Percentiles rank a stretch among this genome's conserved stretches.
Conservation (phyloP, 805 yeast genomes). For the Cyberlindnera euphorbiae region DNA sequence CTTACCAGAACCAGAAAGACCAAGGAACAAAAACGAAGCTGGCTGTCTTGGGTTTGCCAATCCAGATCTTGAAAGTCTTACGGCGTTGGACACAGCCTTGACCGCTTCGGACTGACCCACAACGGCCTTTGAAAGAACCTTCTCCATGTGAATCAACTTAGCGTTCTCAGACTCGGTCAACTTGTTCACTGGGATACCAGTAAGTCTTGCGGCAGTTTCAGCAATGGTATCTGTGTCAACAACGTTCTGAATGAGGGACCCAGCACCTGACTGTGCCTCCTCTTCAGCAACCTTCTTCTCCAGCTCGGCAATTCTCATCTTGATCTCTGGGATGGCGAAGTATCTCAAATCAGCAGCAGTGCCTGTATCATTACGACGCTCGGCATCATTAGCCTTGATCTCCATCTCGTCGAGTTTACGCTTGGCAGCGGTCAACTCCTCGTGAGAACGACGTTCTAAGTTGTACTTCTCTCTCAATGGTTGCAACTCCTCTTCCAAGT, state of each 20-base stretch:
- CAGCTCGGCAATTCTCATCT: conserved; percentile 66
- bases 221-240: conserved; percentile 90
- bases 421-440: conserved; percentile 83
- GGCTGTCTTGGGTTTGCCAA: conserved; percentile 96
- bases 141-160: conserved; percentile 93
- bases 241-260: conserved; percentile 75
- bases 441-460: conserved; percentile 87
- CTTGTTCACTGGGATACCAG: conserved; percentile 95
- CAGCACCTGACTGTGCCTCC: conserved; percentile 53
- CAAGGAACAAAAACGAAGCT: conserved; percentile 89
- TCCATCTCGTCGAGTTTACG: conserved; percentile 89
- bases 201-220: conserved; percentile 94
- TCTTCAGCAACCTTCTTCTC: conserved; percentile 79
- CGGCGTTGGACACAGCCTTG: conserved; percentile 92
- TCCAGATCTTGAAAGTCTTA: conserved; percentile 90
- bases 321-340: conserved; percentile 93
- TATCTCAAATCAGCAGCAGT: conserved; percentile 94
- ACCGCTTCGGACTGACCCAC: conserved; percentile 97
- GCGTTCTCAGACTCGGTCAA: conserved; percentile 92
- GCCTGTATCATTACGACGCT: conserved; percentile 91
- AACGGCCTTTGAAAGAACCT: conserved; percentile 71
- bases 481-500: conserved; percentile 74
- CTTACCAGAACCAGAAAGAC: conserved; percentile 96
- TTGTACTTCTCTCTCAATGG: conserved; percentile 84
- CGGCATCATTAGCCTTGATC: conserved; percentile 92